Base-by-base conservation (phyloP, 805 yeast species). In the Kuraishia molischiana region DNA sequence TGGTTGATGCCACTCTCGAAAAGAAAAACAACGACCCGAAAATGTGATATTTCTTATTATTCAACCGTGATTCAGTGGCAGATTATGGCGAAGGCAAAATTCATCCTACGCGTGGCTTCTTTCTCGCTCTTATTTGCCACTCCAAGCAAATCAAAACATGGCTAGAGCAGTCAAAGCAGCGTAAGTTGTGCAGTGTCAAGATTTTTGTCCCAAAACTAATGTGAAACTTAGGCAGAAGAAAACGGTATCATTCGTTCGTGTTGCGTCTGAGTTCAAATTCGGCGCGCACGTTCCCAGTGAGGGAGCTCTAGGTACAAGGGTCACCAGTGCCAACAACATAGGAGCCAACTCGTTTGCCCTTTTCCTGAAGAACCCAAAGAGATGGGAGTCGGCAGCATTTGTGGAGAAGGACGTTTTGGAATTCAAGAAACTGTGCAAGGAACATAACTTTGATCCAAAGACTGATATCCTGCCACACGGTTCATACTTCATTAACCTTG, bases 381-480 rank as follows among this genome's bases (percentile, higher is more conserved):
- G 82, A 53, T 92, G 97, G 97, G 82, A 72, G 1, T 79, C 95
- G 1, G 90, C 95, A 15, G 80, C 75, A 42, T 72, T 79, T 44
- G 68, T 78, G 11, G 67, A 67, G 14, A 79, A 74, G 19, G 95
- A 85, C 53, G 79, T 80, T 9, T 56, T 53, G 3, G 72, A 75
- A 43, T 92, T 92, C 61, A 70, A 69, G 43, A 61, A 63, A 5
- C 62, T 76, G 17, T 86, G 96, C 53, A 61, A 67, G 38, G 59
- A 73, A 39, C 67, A 68, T 52, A 74, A 79, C 2, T 89, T 77
- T 56, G 72, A 86, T 53, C 80, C 95, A 3, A 53, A 71, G 39
- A 81, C 79, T 19, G 95, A 89, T 51, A 70, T 86, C 36, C 66
- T 92, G 35, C 97, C 98, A 0, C 98, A 92, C 58, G 97, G 96